Evolutionary conservation across 108 stramenopile genomes (phyloP).

Genomic region (Aurantiochytrium sp.): DNA sequence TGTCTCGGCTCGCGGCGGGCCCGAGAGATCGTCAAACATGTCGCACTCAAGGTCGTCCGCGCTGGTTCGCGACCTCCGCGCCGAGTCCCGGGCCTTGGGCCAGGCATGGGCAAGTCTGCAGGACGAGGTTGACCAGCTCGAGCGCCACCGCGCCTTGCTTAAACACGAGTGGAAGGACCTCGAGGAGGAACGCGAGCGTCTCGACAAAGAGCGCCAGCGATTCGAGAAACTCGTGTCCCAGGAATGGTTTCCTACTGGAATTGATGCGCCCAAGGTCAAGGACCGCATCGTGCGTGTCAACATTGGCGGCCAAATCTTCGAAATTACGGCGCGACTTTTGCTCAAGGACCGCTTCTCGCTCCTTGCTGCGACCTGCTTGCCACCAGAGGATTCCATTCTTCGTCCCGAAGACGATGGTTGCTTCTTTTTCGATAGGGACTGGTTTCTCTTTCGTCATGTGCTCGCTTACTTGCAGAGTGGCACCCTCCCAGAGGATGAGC

Average conservation of each 20-base stretch:
- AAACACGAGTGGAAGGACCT: slow-evolving; percentile 9
- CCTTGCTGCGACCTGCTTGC: neutral
- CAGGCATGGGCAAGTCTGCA: neutral
- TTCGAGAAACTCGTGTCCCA: neutral
- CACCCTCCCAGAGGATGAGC: neutral
- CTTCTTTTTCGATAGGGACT: neutral
- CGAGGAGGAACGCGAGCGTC: neutral
- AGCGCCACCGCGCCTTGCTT: neutral
- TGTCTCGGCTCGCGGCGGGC: neutral
- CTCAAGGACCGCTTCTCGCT: neutral
- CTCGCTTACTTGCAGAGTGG: neutral
- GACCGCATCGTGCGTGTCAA: slow-evolving; percentile 9
- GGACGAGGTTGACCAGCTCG: slow-evolving; percentile 12
- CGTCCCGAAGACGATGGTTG: neutral
- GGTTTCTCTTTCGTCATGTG: neutral
- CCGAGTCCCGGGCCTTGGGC: neutral
- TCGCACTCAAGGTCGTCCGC: neutral
- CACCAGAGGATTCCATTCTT: neutral
- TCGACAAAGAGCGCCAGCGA: neutral
- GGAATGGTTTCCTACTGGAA: neutral
- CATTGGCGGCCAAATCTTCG: neutral
- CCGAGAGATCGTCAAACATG: neutral
- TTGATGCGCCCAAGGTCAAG: neutral
- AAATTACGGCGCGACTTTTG: neutral
- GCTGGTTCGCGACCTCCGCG: neutral